Conservation (phyloP, 495 filamentous ascomycete species). For the Annulohypoxylon maeteangense region DNA sequence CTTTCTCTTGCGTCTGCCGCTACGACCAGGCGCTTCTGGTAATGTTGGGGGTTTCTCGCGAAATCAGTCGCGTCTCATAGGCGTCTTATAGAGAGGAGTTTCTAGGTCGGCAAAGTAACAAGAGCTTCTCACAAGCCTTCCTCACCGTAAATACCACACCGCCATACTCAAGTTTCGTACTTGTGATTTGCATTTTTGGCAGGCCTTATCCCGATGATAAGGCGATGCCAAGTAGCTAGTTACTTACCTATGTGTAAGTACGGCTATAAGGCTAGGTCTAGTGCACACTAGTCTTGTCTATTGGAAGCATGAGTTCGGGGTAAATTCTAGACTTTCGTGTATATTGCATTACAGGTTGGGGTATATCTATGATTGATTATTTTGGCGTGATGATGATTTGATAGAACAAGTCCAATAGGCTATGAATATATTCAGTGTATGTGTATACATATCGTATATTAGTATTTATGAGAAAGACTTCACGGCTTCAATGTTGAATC, state of each 20-base stretch:
- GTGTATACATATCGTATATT: background rate
- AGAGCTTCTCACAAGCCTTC: conserved; percentile 38
- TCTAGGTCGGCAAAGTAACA: conserved; percentile 44
- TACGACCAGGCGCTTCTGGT: conserved; percentile 29
- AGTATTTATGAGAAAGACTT: background rate
- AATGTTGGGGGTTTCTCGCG: conserved; percentile 33
- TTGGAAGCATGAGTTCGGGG: conserved; percentile 17
- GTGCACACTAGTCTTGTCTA: conserved; percentile 8
- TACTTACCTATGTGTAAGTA: conserved; percentile 17
- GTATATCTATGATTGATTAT: background rate
- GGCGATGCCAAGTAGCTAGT: conserved; percentile 12
- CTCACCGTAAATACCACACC: conserved; percentile 31
- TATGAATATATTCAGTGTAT: conserved; percentile 1
- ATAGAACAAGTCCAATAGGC: background rate
- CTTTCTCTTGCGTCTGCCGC: conserved; percentile 24
- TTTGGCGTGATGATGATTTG: background rate
- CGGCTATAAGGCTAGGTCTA: conserved; percentile 18
- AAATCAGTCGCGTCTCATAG: conserved; percentile 42
- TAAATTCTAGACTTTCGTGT: conserved; percentile 3
- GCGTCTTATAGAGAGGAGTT: conserved; percentile 44
- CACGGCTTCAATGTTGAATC: background rate
- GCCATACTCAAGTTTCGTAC: conserved; percentile 24
- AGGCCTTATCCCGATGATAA: conserved; percentile 13
- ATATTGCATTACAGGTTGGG: conserved; percentile 9
- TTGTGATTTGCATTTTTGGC: conserved; percentile 37